A percentile compares a stretch with the other conserved stretches of the same genome.
Conservation (phyloP, 306 rosid species). For the Cicer bijugum region DNA sequence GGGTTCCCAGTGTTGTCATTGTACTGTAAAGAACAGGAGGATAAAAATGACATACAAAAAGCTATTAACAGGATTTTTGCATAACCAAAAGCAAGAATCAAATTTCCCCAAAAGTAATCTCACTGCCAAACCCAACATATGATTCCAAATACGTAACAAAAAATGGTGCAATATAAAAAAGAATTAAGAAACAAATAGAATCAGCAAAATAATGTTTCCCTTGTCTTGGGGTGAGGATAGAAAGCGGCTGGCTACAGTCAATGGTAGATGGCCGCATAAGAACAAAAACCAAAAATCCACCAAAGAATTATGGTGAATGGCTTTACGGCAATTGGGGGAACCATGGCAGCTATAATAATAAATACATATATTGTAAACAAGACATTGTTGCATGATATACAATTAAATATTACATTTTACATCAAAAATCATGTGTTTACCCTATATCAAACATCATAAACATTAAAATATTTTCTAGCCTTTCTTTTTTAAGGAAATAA, state of each 20-base stretch:
- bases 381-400: background rate
- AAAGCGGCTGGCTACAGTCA: slow-evolving; percentile 7
- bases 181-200: slow-evolving; percentile 7
- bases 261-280: background rate
- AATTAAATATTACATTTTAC: background rate
- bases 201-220: background rate
- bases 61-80: slow-evolving; percentile 3
- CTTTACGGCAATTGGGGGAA: background rate
- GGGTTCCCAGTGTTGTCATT: slow-evolving; percentile 94
- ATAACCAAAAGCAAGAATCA: slow-evolving; percentile 35
- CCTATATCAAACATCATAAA: background rate
- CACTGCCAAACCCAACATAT: slow-evolving; percentile 20
- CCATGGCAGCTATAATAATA: background rate
- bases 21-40: slow-evolving; percentile 61
- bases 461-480: background rate
- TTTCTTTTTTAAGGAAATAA: no score
- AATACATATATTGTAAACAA: background rate
- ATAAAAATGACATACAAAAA: slow-evolving; percentile 37
- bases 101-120: slow-evolving; percentile 12
- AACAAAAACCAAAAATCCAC: background rate
- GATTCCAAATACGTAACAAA: slow-evolving; percentile 17
- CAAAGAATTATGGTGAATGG: background rate
- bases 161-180: slow-evolving; percentile 15
- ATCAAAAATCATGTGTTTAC: background rate
- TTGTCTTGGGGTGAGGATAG: slow-evolving; percentile 10